Conservation (phyloP, 2,329 filamentous ascomycete genomes). For the Fusarium austroafricanum region DNA sequence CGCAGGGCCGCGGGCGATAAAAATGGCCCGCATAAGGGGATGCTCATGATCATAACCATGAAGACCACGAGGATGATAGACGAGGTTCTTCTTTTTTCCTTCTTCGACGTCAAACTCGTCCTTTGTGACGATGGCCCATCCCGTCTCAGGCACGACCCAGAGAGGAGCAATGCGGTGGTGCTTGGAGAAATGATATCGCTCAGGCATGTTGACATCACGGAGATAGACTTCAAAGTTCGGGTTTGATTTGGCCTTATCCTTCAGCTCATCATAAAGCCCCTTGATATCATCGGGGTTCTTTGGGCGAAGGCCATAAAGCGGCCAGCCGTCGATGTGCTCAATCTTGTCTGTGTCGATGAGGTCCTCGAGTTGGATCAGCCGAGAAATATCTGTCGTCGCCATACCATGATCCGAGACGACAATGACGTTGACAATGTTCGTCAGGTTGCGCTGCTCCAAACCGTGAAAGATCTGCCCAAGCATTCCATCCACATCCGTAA, state of each 20-base stretch:
- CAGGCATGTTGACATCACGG: conserved; percentile 87
- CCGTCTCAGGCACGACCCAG: conserved; percentile 92
- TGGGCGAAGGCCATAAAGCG: conserved; percentile 86
- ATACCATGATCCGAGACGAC: conserved; percentile 99
- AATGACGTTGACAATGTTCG: conserved; percentile 89
- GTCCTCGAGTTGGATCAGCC: conserved; percentile 91
- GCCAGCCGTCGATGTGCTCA: conserved; percentile 93
- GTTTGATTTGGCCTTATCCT: conserved; percentile 67
- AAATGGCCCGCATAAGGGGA: conserved; percentile 95
- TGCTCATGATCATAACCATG: conserved; percentile 97
- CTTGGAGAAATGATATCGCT: conserved; percentile 88
- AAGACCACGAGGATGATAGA: conserved; percentile 84
- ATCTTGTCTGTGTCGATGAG: conserved; percentile 82
- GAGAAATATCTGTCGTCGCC: conserved; percentile 86
- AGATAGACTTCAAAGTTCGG: conserved; percentile 88
- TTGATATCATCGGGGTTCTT: conserved; percentile 75
- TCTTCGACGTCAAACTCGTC: conserved; percentile 79
- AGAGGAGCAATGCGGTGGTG: conserved; percentile 92
- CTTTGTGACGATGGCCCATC: conserved; percentile 90
- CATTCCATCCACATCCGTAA: conserved; percentile 84
- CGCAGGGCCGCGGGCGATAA: conserved; percentile 89
- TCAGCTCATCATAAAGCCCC: conserved; percentile 71
- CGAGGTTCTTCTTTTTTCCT: conserved; percentile 70
- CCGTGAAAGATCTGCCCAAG: conserved; percentile 80
- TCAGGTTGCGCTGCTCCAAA: conserved; percentile 84